Base-by-base conservation (phyloP, 2,329 filamentous ascomycete genomes). In the Nigrospora sphaerica region DNA sequence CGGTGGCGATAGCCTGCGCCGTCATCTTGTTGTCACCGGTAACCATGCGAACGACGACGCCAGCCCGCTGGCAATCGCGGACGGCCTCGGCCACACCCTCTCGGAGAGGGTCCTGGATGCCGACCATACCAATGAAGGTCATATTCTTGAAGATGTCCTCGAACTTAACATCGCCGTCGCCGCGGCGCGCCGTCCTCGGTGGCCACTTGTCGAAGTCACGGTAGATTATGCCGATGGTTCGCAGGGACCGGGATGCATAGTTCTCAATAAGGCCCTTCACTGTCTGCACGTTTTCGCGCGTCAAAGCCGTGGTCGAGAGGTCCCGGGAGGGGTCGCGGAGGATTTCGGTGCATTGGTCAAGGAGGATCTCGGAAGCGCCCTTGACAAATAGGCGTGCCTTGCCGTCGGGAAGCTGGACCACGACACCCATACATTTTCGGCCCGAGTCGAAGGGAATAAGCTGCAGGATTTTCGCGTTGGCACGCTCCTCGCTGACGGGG, bases 171-270 rank as follows among this genome's bases (percentile, higher is more conserved):
- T 84, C 77, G 19, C 70, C 72, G 37, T 77, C 75, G n/a, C 64
- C 62, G 5, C 69, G 72, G 42, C 70, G 78, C 14, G 75, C 78
- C 41, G 77, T 75, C 49, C 72, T 77, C 5, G 89, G 89, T 32
- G 91, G 90, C 90, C 90, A 95, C 45, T 79, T 77, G 19, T 87
- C 79, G 54, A 93, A 95, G 56, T 95, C 90, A 46, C 83, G 85
- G 66, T 89, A 95, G 45, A 89, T 74, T 52, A 95, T 77, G 38
- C 84, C 88, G 55, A 95, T 95, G 1, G 90, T 95, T 52, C 90
- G 81, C 32, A 95, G 74, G 9, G 89, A 95, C 16, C 85, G 78
- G 23, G 78, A 81, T 11, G 90, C 90, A 61, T 95, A 95, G 40
- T 75, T 78, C 51, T 83, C 80, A 55, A 95, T 95, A 41, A 89